A percentile compares a stretch with the other conserved stretches of the same genome.
Evolutionary conservation across 2,329 filamentous ascomycete species (phyloP).

Genomic region (Alternaria gansuensis): DNA sequence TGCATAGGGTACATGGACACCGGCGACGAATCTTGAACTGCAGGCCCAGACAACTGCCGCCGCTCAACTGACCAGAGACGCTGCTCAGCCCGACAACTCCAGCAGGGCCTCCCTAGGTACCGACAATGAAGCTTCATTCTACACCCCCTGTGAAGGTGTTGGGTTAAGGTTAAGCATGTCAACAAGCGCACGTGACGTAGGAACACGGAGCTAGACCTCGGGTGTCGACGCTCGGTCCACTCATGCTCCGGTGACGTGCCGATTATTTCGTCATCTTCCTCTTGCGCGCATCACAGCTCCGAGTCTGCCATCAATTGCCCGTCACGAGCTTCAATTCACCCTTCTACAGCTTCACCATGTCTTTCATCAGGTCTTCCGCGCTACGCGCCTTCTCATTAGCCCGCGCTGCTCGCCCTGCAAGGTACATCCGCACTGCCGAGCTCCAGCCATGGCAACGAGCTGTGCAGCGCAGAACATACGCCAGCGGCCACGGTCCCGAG

Average conservation of each 20-base stretch:
- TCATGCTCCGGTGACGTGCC: slow-evolving; percentile 25
- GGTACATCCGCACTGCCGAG: slow-evolving; percentile 47
- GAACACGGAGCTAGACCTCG: slow-evolving; percentile 6
- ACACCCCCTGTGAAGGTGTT: neutral
- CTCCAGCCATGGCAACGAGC: slow-evolving; percentile 52
- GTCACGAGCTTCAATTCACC: slow-evolving; percentile 47
- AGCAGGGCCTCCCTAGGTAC: neutral
- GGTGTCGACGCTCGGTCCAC: neutral
- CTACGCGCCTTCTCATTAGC: slow-evolving; percentile 51
- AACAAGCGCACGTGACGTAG: slow-evolving; percentile 12
- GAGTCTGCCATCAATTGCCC: slow-evolving; percentile 44
- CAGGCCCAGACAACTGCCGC: neutral
- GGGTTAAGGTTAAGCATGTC: neutral
- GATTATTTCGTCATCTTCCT: slow-evolving; percentile 30
- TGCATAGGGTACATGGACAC: neutral
- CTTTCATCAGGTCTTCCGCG: slow-evolving; percentile 49
- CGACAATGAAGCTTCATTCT: neutral
- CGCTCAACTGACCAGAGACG: neutral
- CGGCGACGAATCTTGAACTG: neutral
- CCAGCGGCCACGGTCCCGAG: slow-evolving; percentile 46
- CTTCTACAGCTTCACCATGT: slow-evolving; percentile 52
- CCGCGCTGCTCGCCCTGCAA: slow-evolving; percentile 48
- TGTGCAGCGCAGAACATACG: slow-evolving; percentile 53
- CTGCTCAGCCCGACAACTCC: neutral
- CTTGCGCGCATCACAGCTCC: slow-evolving; percentile 22